Conservation (phyloP, 2,329 filamentous ascomycete species). For the Claviceps sorghi region DNA sequence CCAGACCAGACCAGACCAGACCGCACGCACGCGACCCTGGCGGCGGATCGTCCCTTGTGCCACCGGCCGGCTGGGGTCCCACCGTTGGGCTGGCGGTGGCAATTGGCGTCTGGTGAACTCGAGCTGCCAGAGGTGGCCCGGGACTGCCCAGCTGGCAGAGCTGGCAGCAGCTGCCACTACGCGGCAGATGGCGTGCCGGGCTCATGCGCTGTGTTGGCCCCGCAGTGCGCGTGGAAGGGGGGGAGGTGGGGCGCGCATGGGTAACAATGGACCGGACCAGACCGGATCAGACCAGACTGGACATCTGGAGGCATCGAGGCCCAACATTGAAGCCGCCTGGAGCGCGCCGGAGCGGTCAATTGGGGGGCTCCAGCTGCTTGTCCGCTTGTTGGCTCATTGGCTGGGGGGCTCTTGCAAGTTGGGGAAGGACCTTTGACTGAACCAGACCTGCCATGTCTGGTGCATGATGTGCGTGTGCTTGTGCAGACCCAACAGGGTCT, state of each 20-base stretch:
- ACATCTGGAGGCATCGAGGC: slow-evolving; percentile 5
- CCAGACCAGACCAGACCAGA: too few species aligned
- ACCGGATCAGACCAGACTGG: too few species aligned
- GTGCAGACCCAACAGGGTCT: background rate
- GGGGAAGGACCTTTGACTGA: background rate
- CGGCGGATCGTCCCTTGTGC: slow-evolving; percentile 8
- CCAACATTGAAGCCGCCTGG: slow-evolving; percentile 2
- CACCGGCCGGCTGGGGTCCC: background rate
- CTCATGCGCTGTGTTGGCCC: slow-evolving; percentile 1
- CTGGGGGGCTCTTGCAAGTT: slow-evolving; percentile 2
- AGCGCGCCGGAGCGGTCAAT: background rate
- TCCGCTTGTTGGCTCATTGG: slow-evolving; percentile 4
- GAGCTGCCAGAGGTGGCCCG: too few species aligned
- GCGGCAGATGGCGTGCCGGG: background rate
- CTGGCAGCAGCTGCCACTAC: too few species aligned
- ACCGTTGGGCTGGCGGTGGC: too few species aligned
- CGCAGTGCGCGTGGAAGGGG: background rate
- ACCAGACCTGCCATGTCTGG: background rate
- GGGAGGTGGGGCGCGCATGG: background rate
- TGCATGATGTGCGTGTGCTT: background rate
- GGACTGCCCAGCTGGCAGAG: too few species aligned
- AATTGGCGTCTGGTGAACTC: too few species aligned
- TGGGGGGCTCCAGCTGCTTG: background rate
- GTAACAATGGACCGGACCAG: too few species aligned
- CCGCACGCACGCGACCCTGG: slow-evolving; percentile 4